Base-by-base conservation (phyloP, 2,329 filamentous ascomycete species). In the Penicillium sp. region DNA sequence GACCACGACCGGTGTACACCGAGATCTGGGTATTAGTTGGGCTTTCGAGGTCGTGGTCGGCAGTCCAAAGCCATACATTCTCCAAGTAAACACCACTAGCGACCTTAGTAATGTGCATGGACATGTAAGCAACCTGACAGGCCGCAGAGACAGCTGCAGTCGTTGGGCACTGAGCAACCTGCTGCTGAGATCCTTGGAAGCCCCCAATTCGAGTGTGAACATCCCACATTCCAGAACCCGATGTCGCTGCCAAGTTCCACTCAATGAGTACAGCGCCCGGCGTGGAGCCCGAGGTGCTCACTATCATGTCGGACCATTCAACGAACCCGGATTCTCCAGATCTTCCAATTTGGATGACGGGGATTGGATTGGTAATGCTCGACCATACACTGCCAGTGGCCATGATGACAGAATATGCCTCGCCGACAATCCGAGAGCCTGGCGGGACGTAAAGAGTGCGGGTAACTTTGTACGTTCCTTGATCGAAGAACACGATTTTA, bases 231-330 rank as follows among this genome's bases (percentile, higher is more conserved):
- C 84, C 86, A 4, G 74, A 73, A 25, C 69, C 72, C 40, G 64
- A 62, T 4, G 77, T 77, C 2, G 81, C 80, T 37, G 77, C 78
- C 17, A 92, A 77, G 70, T 93, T 93, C 80, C 87, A 92, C 69
- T 93, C 82, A 57, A 92, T 84, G 7, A 92, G 76, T 8, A 88
- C 80, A 1, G 89, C 89, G 5, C 90, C 90, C 1, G 85, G 80
- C 8, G 86, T 81, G 27, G 86, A 75, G 1, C 89, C 89, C 56
- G 84, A 81, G 0, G 88, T 90, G 54, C 85, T 86, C 15, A 93
- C 79, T 49, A 93, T 82, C 67, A 89, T 84, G 69, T 93, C 89
- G 5, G 83, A 86, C 79, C 87, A 85, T 71, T 93, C 89, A 19
- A 93, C 78, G 15, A 77, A 78, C 6, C 90, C 90, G 10, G 72